Percentiles rank a stretch among this genome's conserved stretches.
Evolutionary conservation across 495 filamentous ascomycete species (phyloP).

Genomic region (Aspergillus egyptiacus): DNA sequence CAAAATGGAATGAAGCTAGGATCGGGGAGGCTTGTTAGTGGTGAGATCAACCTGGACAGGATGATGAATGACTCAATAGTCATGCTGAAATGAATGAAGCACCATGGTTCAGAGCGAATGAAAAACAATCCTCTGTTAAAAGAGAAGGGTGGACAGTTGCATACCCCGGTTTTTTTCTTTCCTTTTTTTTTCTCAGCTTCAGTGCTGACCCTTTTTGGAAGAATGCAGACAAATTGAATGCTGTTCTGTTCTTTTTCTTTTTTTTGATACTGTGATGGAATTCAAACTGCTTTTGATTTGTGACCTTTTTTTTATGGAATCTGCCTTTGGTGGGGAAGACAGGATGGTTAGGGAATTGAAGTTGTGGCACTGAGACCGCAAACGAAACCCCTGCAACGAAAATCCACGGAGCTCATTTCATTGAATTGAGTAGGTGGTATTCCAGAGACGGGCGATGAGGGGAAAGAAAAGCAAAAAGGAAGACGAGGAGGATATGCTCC

Average conservation of each 20-base stretch:
- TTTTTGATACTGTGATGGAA: background rate
- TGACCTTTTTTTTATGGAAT: too few relatives aligned
- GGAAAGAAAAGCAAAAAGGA: slow-evolving; percentile 3
- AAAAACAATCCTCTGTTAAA: slow-evolving; percentile 1
- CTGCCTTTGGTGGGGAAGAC: background rate
- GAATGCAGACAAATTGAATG: background rate
- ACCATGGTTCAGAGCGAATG: slow-evolving; percentile 6
- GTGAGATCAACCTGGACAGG: slow-evolving; percentile 13
- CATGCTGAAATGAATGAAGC: background rate
- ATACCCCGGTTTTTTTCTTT: slow-evolving; percentile 10
- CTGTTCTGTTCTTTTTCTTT: background rate
- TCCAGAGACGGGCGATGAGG: slow-evolving; percentile 14
- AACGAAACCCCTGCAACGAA: slow-evolving; percentile 4
- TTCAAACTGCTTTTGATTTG: background rate
- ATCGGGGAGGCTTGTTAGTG: slow-evolving; percentile 9
- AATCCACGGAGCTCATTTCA: slow-evolving; percentile 2
- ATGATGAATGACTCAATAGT: slow-evolving; percentile 3
- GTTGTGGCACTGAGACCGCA: slow-evolving; percentile 9
- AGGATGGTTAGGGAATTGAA: background rate
- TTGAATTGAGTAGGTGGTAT: too few relatives aligned
- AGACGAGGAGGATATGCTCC: slow-evolving; percentile 3
- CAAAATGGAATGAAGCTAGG: slow-evolving; percentile 14
- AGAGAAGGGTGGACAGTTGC: background rate
- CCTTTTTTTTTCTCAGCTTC: background rate
- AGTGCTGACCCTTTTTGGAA: slow-evolving; percentile 6